These are phyloP conservation scores for Acer negundo DNA, from an alignment of 345 rosid genomes.

Conservation along the genomic window DNA sequence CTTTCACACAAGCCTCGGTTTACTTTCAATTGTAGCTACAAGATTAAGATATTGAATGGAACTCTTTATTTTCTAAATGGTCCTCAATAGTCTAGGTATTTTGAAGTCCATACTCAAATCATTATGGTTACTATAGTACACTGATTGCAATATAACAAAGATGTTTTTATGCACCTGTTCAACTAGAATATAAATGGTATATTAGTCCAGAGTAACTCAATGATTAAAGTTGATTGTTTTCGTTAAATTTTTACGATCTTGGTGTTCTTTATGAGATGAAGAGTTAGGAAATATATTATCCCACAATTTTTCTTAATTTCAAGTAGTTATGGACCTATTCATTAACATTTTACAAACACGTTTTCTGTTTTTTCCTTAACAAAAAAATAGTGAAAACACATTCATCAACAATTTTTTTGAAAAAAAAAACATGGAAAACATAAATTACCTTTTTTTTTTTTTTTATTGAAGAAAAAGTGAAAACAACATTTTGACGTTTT, in stretches of 20 bases:
- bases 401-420: no score
- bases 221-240: constrained; percentile 40
- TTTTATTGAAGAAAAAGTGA: no score
- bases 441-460: no score
- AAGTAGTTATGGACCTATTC: no score
- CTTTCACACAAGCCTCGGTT: constrained; percentile 26
- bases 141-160: constrained; percentile 26
- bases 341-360: no score
- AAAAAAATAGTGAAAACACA: no score
- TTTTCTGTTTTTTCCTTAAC: no score
- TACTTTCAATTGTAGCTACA: constrained; percentile 28
- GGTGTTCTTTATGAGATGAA: constrained; percentile 82
- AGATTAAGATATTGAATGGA: constrained; percentile 28
- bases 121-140: constrained; percentile 23
- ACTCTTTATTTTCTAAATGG: constrained; percentile 7
- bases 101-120: constrained; percentile 32
- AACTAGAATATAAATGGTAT: constrained; percentile 70
- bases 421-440: no score
- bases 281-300: constrained; percentile 29
- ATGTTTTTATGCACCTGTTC: constrained; percentile 29
- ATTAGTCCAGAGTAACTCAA: constrained; percentile 57
- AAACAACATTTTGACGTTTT: no score
- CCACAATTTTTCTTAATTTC: no score
- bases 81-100: constrained; percentile 31
- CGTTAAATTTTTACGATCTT: constrained; percentile 64